Evolutionary conservation across 306 rosid genomes (phyloP), one percentile per base, ranked within the genome.

Genomic region (Pyrus bretschneideri): DNA sequence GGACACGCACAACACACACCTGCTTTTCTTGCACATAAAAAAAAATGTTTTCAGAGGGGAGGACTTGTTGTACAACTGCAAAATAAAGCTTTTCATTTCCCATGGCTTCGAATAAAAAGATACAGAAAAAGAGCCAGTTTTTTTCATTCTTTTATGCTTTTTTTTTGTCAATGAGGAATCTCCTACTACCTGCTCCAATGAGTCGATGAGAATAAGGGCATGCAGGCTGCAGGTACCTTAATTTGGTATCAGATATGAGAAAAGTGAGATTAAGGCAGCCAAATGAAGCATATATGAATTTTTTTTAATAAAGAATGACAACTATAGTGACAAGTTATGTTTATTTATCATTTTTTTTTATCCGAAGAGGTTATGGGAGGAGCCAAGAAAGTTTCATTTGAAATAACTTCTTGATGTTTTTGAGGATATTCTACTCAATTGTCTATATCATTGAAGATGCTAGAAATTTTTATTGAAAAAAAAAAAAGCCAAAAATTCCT

Each of bases 301-400:
- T 35, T 35, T 35, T 35, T 35, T 35, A 6, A 35, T 35, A 6
- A 35, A 6, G 9, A 35, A 0, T 2, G 9, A 38, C 10, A 1
- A 7, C 0, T 38, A 2, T 38, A 2, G 0, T 38, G 10, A 2
- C 0, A 38, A 7, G 2, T 7, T 0, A 38, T 0, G 0, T 0
- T 38, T 38, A 6, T 7, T 0, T 38, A 38, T 1, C 2, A 33
- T 33, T 33, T 33, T 31, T 29, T 5, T 33, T 33, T 8, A 1
- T 35, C 9, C 2, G 2, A 1, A 35, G 2, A 35, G 40, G 9
- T 2, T 35, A 35, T 6, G 2, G 40, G 40, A 35, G 40, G 40
- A 35, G 40, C 9, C 40, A 35, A 35, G 2, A 35, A 35, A 35
- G 40, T 35, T 35, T 38, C 42, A 6, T 38, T 38, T 38, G 42